phyloP scores from a whole-genome alignment of 2,329 filamentous ascomycete species.

The Sclerotiophoma versabilis region DNA sequence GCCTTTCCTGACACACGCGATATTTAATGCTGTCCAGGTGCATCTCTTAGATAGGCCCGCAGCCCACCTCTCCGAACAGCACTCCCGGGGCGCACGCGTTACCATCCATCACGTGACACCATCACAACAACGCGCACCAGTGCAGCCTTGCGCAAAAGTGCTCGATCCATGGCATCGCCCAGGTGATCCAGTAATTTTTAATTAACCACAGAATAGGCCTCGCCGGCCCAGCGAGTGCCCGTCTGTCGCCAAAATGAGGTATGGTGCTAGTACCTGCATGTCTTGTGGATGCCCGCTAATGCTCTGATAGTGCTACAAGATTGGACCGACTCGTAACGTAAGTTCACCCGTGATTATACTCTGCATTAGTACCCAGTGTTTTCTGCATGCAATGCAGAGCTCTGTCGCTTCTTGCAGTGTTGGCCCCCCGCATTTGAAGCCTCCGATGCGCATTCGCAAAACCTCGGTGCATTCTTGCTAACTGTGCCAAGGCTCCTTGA shows the following conservation, averaged over 20 bases:
- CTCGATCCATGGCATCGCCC: conserved; percentile 32
- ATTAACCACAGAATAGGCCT: conserved; percentile 20
- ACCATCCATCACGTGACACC: conserved; percentile 34
- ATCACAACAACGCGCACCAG: conserved; percentile 12
- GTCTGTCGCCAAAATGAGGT: conserved; percentile 39
- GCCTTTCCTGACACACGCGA: conserved; percentile 26
- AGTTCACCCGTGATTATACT: conserved; percentile 29
- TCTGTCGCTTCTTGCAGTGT: background rate
- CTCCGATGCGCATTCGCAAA: background rate
- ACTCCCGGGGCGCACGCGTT: conserved; percentile 36
- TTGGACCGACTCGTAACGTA: conserved; percentile 50
- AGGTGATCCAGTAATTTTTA: conserved; percentile 39
- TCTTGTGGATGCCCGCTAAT: conserved; percentile 41
- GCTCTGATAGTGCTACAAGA: conserved; percentile 46
- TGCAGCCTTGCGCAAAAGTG: conserved; percentile 12
- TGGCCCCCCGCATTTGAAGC: background rate
- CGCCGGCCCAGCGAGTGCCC: conserved; percentile 17
- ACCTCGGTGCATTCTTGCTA: conserved; percentile 24
- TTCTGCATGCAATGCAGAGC: background rate
- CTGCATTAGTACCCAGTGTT: background rate
- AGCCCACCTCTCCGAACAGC: conserved; percentile 42
- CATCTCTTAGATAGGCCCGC: conserved; percentile 39
- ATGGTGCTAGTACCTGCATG: conserved; percentile 35
- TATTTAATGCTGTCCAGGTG: conserved; percentile 34
- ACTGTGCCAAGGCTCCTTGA: conserved; percentile 77